Evolutionary conservation across 1,139 yeast genomes (phyloP).

Genomic region (Sugiyamaella xylanicola): DNA sequence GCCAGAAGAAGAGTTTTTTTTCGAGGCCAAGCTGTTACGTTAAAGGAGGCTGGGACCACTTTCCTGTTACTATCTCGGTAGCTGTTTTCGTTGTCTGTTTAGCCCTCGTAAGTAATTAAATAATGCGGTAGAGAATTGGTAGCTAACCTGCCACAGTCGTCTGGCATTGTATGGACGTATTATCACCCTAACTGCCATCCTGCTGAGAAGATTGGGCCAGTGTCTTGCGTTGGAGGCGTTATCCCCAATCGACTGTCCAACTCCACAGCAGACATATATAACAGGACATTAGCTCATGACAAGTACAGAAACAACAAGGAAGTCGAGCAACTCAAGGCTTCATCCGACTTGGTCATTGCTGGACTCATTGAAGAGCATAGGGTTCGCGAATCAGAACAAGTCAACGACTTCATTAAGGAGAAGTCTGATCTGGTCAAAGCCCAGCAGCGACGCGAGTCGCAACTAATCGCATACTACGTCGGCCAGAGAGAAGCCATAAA

Average conservation of each 20-base stretch:
- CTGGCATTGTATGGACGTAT: conserved; percentile 10
- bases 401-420: conserved; percentile 8
- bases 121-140: not conserved
- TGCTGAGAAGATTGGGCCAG: not conserved
- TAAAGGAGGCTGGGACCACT: conserved; percentile 5
- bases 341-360: conserved; percentile 5
- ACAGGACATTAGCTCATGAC: not conserved
- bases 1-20: not conserved
- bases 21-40: not conserved
- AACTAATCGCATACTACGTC: conserved; percentile 8
- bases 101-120: conserved; percentile 10
- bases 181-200: conserved; percentile 7
- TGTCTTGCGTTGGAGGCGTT: conserved; percentile 3
- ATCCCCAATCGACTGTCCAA: not conserved
- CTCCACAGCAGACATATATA: not conserved
- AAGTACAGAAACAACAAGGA: not conserved
- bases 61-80: conserved; percentile 9
- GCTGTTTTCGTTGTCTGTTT: conserved; percentile 1
- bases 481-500: conserved; percentile 9
- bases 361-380: conserved; percentile 8
- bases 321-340: conserved; percentile 2
- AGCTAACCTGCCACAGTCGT: not conserved
- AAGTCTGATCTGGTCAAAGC: conserved; percentile 6
- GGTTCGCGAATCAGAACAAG: conserved; percentile 8
- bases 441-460: conserved; percentile 13